Evolutionary conservation across 2,329 filamentous ascomycete species (phyloP).

Genomic region (Rutstroemia sp.): DNA sequence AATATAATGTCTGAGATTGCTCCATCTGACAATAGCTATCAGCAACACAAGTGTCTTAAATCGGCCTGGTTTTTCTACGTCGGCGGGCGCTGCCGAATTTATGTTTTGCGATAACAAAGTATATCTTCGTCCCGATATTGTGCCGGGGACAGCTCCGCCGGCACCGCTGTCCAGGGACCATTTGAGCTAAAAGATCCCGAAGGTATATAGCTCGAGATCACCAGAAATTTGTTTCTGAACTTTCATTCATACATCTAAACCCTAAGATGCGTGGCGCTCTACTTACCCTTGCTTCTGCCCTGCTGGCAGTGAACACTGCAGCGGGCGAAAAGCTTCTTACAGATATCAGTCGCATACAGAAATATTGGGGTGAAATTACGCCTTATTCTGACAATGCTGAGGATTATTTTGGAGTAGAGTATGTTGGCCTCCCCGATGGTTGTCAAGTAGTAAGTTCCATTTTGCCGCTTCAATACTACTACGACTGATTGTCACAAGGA

Average conservation of each 20-base stretch:
- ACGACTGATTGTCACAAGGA: constrained; percentile 12
- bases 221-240: neutral
- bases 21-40: too few species aligned
- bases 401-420: constrained; percentile 38
- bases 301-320: neutral
- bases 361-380: constrained; percentile 39
- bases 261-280: neutral
- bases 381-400: constrained; percentile 40
- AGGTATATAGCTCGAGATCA: neutral
- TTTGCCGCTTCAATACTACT: neutral
- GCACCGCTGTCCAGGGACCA: too few species aligned
- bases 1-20: too few species aligned
- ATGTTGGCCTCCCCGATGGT: constrained; percentile 42
- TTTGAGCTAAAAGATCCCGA: too few species aligned
- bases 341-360: constrained; percentile 27
- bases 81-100: too few species aligned
- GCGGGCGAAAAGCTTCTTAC: constrained; percentile 18
- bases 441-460: constrained; percentile 38
- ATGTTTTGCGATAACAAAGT: too few species aligned
- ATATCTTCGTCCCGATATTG: too few species aligned
- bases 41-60: too few species aligned
- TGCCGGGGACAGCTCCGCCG: too few species aligned
- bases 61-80: too few species aligned
- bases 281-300: neutral
- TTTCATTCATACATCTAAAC: neutral